These are phyloP conservation scores for Pyrenochaeta sp. DNA, from an alignment of 2,329 filamentous ascomycete species.

Conservation along the genomic window DNA sequence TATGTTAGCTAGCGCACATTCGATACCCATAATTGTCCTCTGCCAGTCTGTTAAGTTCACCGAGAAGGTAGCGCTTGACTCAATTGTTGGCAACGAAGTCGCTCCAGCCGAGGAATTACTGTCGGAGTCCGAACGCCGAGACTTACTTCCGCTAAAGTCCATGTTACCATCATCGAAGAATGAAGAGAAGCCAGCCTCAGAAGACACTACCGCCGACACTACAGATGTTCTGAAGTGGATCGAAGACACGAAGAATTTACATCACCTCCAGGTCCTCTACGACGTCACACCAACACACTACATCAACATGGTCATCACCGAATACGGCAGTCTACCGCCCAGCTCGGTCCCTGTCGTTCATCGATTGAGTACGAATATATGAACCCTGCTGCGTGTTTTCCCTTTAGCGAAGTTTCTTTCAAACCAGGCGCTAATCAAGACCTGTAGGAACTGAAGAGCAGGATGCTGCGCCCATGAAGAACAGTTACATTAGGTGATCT, in stretches of 20 bases:
- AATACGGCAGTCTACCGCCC: conserved; percentile 85
- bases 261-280: conserved; percentile 80
- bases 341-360: conserved; percentile 83
- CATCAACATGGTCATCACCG: conserved; percentile 88
- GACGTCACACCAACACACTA: conserved; percentile 90
- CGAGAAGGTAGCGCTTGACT: conserved; percentile 86
- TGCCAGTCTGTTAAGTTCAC: conserved; percentile 97
- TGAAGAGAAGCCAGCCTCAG: conserved; percentile 34
- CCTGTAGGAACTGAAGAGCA: conserved; percentile 23
- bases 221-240: conserved; percentile 50
- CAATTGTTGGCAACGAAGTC: conserved; percentile 93
- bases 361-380: conserved; percentile 58
- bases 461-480: conserved; percentile 12
- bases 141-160: conserved; percentile 42
- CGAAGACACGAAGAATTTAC: conserved; percentile 54
- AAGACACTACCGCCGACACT: conserved; percentile 29
- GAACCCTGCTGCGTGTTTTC: conserved; percentile 24
- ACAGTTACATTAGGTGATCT: background rate
- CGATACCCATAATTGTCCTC: conserved; percentile 84
- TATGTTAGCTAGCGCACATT: conserved; percentile 77
- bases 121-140: conserved; percentile 43
- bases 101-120: conserved; percentile 75
- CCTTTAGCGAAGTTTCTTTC: conserved; percentile 7
- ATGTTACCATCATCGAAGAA: conserved; percentile 31
- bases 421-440: conserved; percentile 11